Conservation (phyloP, 2,329 filamentous ascomycete species). For the Cladophialophora psammophila region DNA sequence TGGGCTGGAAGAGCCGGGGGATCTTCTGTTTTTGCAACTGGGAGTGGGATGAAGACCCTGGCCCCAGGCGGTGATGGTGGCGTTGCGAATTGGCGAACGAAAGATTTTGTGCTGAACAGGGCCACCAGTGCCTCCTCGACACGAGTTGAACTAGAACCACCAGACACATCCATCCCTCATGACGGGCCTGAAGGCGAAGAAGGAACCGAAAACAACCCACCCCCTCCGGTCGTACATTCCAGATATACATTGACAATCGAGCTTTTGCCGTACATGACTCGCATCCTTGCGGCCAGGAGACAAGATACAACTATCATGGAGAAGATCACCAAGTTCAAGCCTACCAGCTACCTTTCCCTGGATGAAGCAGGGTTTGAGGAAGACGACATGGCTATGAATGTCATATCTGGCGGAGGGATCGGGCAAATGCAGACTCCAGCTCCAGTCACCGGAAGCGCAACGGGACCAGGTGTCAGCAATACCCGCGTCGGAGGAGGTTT, state of each 20-base stretch:
- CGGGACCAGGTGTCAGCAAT: background rate
- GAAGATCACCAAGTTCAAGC: slow-evolving; percentile 69
- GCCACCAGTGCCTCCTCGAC: background rate
- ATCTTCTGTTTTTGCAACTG: slow-evolving; percentile 44
- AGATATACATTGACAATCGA: slow-evolving; percentile 81
- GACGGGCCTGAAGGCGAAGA: slow-evolving; percentile 7
- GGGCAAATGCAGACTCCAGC: background rate
- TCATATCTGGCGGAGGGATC: background rate
- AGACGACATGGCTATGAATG: slow-evolving; percentile 54
- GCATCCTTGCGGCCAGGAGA: slow-evolving; percentile 58
- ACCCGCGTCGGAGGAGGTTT: background rate
- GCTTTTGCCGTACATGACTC: slow-evolving; percentile 82
- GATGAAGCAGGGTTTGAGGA: slow-evolving; percentile 56
- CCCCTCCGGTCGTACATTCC: slow-evolving; percentile 56
- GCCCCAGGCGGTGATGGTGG: slow-evolving; percentile 43
- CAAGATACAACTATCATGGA: slow-evolving; percentile 65
- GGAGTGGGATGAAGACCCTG: background rate
- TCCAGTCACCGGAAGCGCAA: background rate
- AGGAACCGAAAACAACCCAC: slow-evolving; percentile 12
- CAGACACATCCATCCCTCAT: background rate
- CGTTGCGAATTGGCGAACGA: slow-evolving; percentile 49
- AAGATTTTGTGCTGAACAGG: slow-evolving; percentile 25
- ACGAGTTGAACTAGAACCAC: slow-evolving; percentile 5
- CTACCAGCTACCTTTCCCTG: slow-evolving; percentile 34
- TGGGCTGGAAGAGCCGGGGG: slow-evolving; percentile 47